These are phyloP conservation scores for Peronospora farinosa DNA, from an alignment of 352 stramenopile genomes.

Conservation along the genomic window DNA sequence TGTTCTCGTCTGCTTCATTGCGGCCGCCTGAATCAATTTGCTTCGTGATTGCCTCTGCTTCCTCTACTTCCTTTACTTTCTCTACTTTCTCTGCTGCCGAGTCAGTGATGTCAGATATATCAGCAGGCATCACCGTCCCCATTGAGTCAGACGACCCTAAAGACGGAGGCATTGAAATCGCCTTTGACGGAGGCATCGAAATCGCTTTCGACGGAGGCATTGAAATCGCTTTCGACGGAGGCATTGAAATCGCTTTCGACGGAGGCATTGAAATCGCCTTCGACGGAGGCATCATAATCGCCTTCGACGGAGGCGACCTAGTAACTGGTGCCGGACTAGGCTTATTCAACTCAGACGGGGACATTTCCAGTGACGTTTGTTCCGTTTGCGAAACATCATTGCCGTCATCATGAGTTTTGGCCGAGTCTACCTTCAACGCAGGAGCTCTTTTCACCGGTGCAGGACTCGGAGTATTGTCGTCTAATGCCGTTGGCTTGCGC, in stretches of 20 bases:
- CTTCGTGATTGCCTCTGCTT: constrained; percentile 23
- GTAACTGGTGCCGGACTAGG: constrained; percentile 23
- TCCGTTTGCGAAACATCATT: constrained; percentile 16
- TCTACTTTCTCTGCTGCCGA: constrained; percentile 21
- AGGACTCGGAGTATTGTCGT: constrained; percentile 20
- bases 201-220: too few species aligned
- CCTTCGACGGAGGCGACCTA: constrained; percentile 8
- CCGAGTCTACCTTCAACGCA: constrained; percentile 3
- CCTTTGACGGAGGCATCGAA: too few species aligned
- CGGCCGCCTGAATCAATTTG: constrained; percentile 20
- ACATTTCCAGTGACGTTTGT: constrained; percentile 11
- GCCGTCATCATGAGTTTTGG: constrained; percentile 6
- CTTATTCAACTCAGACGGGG: constrained; percentile 5
- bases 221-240: too few species aligned
- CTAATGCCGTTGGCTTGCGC: constrained; percentile 10
- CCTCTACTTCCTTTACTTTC: constrained; percentile 1
- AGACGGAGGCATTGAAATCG: constrained; percentile 18
- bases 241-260: constrained; percentile 16
- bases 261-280: constrained; percentile 14
- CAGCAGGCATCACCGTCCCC: constrained; percentile 29
- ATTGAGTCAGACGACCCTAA: constrained; percentile 19
- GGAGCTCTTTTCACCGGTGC: constrained; percentile 30
- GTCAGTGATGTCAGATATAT: constrained; percentile 26
- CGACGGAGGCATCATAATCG: too few species aligned
- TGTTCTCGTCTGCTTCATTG: constrained; percentile 14